Evolutionary conservation across 2,329 filamentous ascomycete genomes (phyloP).

Genomic region (Botryotinia globosa): DNA sequence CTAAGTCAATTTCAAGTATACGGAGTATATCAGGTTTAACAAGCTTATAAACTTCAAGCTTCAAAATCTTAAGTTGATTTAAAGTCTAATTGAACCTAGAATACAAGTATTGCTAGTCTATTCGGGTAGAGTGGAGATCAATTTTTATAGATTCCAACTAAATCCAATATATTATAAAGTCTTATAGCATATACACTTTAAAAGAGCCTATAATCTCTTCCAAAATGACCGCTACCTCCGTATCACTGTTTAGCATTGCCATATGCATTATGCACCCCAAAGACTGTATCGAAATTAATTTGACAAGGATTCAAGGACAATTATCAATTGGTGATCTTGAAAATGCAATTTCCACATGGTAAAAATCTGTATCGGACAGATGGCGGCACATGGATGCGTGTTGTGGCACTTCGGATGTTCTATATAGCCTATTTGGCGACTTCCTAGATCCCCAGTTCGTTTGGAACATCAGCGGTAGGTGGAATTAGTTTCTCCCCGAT

Average conservation of each 20-base stretch:
- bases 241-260: background rate
- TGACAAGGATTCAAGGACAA: background rate
- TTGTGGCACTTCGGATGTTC: slow-evolving; percentile 9
- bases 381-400: background rate
- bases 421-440: slow-evolving; percentile 13
- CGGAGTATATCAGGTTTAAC: too few species aligned
- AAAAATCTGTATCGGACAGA: background rate
- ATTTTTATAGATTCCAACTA: too few species aligned
- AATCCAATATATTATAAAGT: too few species aligned
- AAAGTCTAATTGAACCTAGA: too few species aligned
- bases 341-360: background rate
- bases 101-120: too few species aligned
- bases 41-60: too few species aligned
- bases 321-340: background rate
- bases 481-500: slow-evolving; percentile 29
- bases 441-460: background rate
- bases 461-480: slow-evolving; percentile 18
- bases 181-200: too few species aligned
- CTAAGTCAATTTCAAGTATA: too few species aligned
- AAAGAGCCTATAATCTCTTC: too few species aligned
- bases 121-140: too few species aligned
- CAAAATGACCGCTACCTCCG: too few species aligned
- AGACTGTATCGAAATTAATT: background rate
- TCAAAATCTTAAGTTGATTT: too few species aligned
- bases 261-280: background rate